These are phyloP conservation scores for Ceratocystis ficicola DNA, from an alignment of 2,329 filamentous ascomycete species.

Conservation along the genomic window DNA sequence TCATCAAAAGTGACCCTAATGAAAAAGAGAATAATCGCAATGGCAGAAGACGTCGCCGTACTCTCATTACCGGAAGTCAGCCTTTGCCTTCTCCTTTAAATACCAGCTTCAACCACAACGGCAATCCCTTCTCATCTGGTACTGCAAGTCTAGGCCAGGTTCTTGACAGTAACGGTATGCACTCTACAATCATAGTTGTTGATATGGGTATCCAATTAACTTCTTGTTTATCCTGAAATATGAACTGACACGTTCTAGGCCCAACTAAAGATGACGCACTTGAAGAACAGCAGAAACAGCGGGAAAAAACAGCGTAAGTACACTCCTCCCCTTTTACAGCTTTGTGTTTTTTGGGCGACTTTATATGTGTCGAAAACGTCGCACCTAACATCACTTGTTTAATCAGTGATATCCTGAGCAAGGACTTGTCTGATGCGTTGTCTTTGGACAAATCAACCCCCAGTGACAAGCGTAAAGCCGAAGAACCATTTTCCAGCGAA, in stretches of 20 bases:
- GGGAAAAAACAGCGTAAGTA: conserved; percentile 88
- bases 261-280: conserved; percentile 27
- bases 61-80: conserved; percentile 92
- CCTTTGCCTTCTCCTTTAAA: conserved; percentile 90
- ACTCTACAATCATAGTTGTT: not conserved
- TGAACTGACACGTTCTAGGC: not conserved
- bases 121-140: conserved; percentile 18
- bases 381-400: conserved; percentile 21
- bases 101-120: conserved; percentile 66
- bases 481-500: conserved; percentile 47
- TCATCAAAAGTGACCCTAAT: conserved; percentile 65
- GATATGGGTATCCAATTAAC: too few species aligned
- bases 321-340: not conserved
- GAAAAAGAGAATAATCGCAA: conserved; percentile 87
- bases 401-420: conserved; percentile 68
- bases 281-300: conserved; percentile 64
- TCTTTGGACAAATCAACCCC: conserved; percentile 64
- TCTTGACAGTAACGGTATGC: conserved; percentile 42
- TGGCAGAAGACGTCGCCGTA: conserved; percentile 75
- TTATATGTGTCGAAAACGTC: conserved; percentile 19
- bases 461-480: conserved; percentile 51
- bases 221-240: too few species aligned
- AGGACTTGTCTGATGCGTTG: conserved; percentile 78
- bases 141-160: conserved; percentile 67
- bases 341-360: conserved; percentile 17